Evolutionary conservation across 2,329 filamentous ascomycete genomes (phyloP), one percentile per base, ranked within the genome.

Genomic region (Camptophora hylomeconis): DNA sequence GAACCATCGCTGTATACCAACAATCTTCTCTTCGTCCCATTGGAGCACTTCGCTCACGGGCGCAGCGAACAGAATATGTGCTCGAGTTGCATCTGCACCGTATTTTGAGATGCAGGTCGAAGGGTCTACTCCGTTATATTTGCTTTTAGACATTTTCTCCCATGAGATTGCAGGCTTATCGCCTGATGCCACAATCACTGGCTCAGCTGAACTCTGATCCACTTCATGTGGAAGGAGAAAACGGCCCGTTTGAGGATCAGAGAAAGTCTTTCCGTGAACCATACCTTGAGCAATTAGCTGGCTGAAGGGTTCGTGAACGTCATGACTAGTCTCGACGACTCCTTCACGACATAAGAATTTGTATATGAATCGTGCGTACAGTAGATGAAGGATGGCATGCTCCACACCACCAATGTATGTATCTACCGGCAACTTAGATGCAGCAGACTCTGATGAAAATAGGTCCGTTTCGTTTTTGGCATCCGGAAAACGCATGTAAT

Each of bases 61-160:
- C 1, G 84, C 84, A 44, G 86, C 80, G 59, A 93, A 92, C 5
- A 93, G 65, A 49, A 93, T 80, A 49, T 93, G 84, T 3, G 82
- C 82, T 32, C 84, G 66, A 2, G 80, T 84, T 5, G 80, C 75
- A 51, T 93, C 84, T 2, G 83, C 80, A 13, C 84, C 84, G 44
- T 89, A 77, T 41, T 70, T 72, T 5, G 64, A 57, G 33, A 89
- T 81, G 39, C 78, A 80, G 0, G 60, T 62, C 0, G 70, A 73
- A 0, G 84, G 84, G 47, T 92, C 82, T 5, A 92, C 81, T 15
- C 84, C 84, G 47, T 93, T 93, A 57, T 89, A 67, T 53, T 93
- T 93, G 45, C 81, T 92, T 57, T 93, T 93, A 20, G 80, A 89
- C 84, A 93, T 93, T 50, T 93, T 93, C 51, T 92, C 83, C 44